Percentiles rank a stretch among this genome's conserved stretches.
Evolutionary conservation across 1,284 basidiomycete genomes (phyloP).

Genomic region (Afroboletus lepidellus): DNA sequence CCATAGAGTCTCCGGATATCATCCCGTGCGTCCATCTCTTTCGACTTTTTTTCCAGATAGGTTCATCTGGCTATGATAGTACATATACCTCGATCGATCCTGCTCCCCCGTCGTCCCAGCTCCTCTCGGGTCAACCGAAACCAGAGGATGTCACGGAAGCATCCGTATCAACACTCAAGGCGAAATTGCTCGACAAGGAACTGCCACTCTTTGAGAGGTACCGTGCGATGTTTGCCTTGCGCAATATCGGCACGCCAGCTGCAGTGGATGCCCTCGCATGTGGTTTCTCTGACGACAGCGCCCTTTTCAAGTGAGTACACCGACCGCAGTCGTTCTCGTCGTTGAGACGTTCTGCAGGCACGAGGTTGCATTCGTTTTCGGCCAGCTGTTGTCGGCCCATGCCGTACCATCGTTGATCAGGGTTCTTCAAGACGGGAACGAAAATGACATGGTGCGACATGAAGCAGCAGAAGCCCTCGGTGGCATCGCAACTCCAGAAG

Average conservation of each 20-base stretch:
- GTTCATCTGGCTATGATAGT: slow-evolving; percentile 19
- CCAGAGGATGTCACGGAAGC: slow-evolving; percentile 46
- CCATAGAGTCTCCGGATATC: slow-evolving; percentile 34
- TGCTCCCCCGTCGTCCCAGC: slow-evolving; percentile 75
- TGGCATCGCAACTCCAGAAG: slow-evolving; percentile 91
- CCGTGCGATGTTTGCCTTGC: slow-evolving; percentile 96
- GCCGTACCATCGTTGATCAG: slow-evolving; percentile 84
- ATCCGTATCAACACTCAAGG: slow-evolving; percentile 60
- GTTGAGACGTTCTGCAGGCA: slow-evolving; percentile 55
- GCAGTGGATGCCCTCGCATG: slow-evolving; percentile 91
- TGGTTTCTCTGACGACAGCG: slow-evolving; percentile 85
- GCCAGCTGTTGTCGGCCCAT: slow-evolving; percentile 88
- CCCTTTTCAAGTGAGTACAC: slow-evolving; percentile 80
- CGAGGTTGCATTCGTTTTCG: slow-evolving; percentile 97
- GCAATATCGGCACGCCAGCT: slow-evolving; percentile 79
- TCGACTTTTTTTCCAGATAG: neutral
- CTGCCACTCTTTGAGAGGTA: slow-evolving; percentile 91
- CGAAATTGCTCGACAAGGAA: slow-evolving; percentile 65
- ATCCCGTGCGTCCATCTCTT: slow-evolving; percentile 37
- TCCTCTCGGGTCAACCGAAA: slow-evolving; percentile 53
- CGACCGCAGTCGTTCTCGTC: neutral
- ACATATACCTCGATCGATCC: slow-evolving; percentile 93
- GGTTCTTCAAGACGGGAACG: slow-evolving; percentile 70
- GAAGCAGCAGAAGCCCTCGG: slow-evolving; percentile 98
- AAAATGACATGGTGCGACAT: slow-evolving; percentile 98